Evolutionary conservation across 208 protist genomes (phyloP).

Genomic region (Acanthamoeba triangularis): DNA sequence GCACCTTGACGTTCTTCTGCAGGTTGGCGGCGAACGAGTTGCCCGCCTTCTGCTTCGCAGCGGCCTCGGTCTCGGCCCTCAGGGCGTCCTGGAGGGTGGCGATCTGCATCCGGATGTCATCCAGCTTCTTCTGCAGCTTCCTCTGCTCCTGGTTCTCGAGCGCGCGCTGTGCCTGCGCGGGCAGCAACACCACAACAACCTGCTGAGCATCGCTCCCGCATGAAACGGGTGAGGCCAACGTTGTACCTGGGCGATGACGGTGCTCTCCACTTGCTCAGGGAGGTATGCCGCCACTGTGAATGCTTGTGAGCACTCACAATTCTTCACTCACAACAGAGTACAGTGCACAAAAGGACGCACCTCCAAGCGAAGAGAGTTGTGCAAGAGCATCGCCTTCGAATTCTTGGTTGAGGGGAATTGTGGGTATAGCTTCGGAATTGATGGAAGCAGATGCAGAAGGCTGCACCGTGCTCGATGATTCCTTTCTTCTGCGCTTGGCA

Average conservation of each 20-base stretch:
- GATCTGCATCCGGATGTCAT: constrained; percentile 5
- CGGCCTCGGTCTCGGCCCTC: not conserved
- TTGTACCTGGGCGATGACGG: constrained; percentile 30
- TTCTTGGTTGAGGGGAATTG: not conserved
- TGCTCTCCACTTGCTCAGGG: constrained; percentile 38
- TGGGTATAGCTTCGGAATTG: not conserved
- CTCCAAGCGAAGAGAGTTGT: constrained; percentile 5
- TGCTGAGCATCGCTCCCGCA: not conserved
- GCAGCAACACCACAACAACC: not conserved
- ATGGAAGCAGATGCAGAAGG: constrained; percentile 28
- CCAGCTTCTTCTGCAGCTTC: constrained; percentile 20
- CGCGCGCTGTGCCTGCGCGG: not conserved
- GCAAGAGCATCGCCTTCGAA: not conserved
- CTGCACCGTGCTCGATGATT: not conserved
- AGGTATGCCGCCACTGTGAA: not conserved
- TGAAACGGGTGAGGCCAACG: too few relatives aligned
- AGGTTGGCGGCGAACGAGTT: not conserved
- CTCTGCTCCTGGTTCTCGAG: constrained; percentile 42
- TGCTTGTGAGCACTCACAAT: not conserved
- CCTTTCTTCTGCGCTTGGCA: constrained; percentile 9
- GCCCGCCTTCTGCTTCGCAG: not conserved
- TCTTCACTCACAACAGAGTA: not conserved
- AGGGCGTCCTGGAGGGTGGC: not conserved
- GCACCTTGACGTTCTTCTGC: constrained; percentile 10
- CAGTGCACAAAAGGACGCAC: too few relatives aligned